Evolutionary conservation across 2,329 filamentous ascomycete species (phyloP), one percentile per base, ranked within the genome.

Genomic region (Venturia asperata): DNA sequence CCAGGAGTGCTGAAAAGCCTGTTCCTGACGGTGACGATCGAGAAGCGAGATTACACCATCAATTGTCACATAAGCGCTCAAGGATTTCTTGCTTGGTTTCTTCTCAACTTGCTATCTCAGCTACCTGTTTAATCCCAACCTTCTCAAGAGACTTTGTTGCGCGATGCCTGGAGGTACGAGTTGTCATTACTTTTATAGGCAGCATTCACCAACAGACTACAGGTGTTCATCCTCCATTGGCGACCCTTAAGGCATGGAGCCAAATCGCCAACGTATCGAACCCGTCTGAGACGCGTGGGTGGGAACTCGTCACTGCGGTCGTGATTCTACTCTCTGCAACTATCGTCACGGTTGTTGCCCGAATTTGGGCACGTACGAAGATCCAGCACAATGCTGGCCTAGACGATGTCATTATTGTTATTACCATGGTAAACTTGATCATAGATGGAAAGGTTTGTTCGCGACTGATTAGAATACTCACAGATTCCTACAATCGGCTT

Each of bases 401-500:
- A 6, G 81, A 83, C 66, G 81, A 83, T 68, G 66, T 76, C 21
- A 69, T 82, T 13, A 78, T 82, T 61, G 68, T 79, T 43, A 55
- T 78, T 43, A 77, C 78, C 11, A 74, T 81, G 69, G 67, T 80
- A 69, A 27, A 70, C 68, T 43, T 30, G 30, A 5, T 19, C 43
- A 21, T 56, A 6, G 21, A 61, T 24, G 21, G 5, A 34, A 19
- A 9, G 24, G 5, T 37, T 13, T 4, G 4, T 6, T n/a, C 61
- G 1, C 4, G 42, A 49, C 61, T 63, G 7, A 63, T 11, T 24
- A 10, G 7, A 11, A 19, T 17, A 6, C n/a, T 21, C 15, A 13
- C 42, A 67, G 66, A 34, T 68, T 43, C 72, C 72, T 1, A 66
- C 74, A 1, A 65, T 73, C n/a, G 74, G 72, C n/a, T 67, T 74